Conservation (phyloP, 176 grass and related monocot genomes). For the Olyra latifolia region DNA sequence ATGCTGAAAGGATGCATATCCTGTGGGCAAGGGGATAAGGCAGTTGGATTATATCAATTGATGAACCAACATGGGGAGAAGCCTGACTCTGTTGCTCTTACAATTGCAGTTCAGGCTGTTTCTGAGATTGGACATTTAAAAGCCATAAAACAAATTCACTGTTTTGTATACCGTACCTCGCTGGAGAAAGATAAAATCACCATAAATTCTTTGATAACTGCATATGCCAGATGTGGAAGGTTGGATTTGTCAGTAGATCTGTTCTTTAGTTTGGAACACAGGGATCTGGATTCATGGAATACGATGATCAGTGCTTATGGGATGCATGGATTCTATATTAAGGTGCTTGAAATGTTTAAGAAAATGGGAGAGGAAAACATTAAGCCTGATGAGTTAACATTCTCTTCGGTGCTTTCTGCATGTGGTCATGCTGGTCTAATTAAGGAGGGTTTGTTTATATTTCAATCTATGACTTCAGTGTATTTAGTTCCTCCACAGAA, state of each 20-base stretch:
- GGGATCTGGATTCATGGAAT: conserved; percentile 57
- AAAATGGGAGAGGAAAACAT: conserved; percentile 54
- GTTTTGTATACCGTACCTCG: conserved; percentile 42
- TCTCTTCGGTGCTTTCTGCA: conserved; percentile 62
- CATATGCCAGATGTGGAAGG: conserved; percentile 65
- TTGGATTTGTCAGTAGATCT: conserved; percentile 47
- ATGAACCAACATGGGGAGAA: conserved; percentile 46
- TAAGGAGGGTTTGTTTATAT: conserved; percentile 51
- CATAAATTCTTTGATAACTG: conserved; percentile 55
- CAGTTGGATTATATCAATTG: conserved; percentile 35
- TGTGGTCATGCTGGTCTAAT: conserved; percentile 71
- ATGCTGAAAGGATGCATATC: conserved; percentile 67
- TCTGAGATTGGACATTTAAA: conserved; percentile 58
- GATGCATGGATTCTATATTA: conserved; percentile 55
- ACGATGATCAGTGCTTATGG: conserved; percentile 64
- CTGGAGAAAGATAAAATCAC: conserved; percentile 45
- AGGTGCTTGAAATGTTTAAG: conserved; percentile 57
- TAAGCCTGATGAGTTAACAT: conserved; percentile 58
- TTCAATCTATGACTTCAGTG: conserved; percentile 48
- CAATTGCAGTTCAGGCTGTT: conserved; percentile 46
- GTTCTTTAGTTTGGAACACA: conserved; percentile 43
- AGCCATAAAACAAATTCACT: conserved; percentile 54
- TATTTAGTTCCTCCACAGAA: conserved; percentile 59
- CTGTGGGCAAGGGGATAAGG: conserved; percentile 38
- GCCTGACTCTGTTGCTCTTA: conserved; percentile 49